These are phyloP conservation scores for Termitomyces titanicus DNA, from an alignment of 768 basidiomycete species.

Conservation along the genomic window DNA sequence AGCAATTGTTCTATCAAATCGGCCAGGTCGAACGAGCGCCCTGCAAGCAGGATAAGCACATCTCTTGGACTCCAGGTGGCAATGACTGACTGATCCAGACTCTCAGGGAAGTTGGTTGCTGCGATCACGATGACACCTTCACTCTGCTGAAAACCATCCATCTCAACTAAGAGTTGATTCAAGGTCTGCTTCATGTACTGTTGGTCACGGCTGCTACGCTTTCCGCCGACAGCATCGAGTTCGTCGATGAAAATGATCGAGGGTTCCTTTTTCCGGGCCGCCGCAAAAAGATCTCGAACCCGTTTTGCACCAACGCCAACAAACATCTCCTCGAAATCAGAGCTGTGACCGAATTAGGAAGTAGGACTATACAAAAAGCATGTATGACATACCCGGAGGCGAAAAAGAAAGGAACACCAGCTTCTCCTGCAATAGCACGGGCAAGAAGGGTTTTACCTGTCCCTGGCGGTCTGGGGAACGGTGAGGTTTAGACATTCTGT, in stretches of 20 bases:
- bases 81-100: conserved; percentile 74
- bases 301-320: conserved; percentile 95
- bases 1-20: conserved; percentile 91
- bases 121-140: conserved; percentile 96
- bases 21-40: conserved; percentile 92
- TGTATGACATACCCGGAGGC: conserved; percentile 77
- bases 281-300: conserved; percentile 90
- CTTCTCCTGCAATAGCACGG: conserved; percentile 95
- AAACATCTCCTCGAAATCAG: conserved; percentile 98
- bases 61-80: conserved; percentile 2
- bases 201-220: conserved; percentile 79
- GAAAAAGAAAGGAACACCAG: conserved; percentile 96
- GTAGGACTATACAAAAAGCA: conserved; percentile 4
- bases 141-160: conserved; percentile 93
- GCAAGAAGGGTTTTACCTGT: conserved; percentile 99
- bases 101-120: conserved; percentile 97
- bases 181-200: conserved; percentile 92
- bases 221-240: conserved; percentile 89
- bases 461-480: conserved; percentile 59
- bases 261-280: conserved; percentile 91
- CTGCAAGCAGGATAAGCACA: conserved; percentile 33
- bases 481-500: not conserved
- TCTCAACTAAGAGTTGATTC: conserved; percentile 94
- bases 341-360: conserved; percentile 37
- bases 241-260: conserved; percentile 99